phyloP scores from a whole-genome alignment of 139 green algal genomes.

The Chlorella sorokiniana region DNA sequence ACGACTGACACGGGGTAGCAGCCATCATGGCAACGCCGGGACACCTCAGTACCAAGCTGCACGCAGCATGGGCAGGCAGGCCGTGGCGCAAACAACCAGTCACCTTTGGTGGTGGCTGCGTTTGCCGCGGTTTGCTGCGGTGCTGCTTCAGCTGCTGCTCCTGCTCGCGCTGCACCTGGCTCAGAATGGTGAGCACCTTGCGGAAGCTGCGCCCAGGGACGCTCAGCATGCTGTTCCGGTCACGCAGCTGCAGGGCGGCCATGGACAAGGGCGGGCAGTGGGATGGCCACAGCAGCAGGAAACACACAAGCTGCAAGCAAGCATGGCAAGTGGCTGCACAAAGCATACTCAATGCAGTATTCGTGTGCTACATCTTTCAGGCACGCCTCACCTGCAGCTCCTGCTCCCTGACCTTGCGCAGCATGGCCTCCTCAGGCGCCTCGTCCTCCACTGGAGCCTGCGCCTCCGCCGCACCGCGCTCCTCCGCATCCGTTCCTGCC shows the following conservation, averaged over 20 bases:
- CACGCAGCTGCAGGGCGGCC: conserved; percentile 43
- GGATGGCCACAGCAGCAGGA: not conserved
- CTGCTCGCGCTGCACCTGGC: conserved; percentile 21
- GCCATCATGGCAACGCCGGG: no score
- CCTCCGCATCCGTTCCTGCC: not conserved
- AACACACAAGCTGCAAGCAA: not conserved
- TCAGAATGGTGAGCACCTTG: conserved; percentile 35
- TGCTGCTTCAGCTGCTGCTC: conserved; percentile 1
- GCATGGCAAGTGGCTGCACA: not conserved
- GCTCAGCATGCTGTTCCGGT: conserved; percentile 64
- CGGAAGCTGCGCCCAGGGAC: conserved; percentile 51
- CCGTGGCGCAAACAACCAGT: not conserved
- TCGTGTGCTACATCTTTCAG: not conserved
- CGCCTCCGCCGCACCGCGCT: not conserved
- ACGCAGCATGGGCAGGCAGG: not conserved
- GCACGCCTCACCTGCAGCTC: conserved; percentile 23
- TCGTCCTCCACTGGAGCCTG: conserved; percentile 11
- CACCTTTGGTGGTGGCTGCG: conserved; percentile 4
- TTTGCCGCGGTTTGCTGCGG: not conserved
- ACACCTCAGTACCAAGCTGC: no score
- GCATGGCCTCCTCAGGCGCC: conserved; percentile 1
- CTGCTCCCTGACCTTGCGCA: conserved; percentile 6
- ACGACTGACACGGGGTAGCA: not conserved
- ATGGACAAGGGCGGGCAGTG: not conserved
- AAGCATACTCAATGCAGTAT: no score